These are phyloP conservation scores for Salix arbutifolia DNA, from an alignment of 345 rosid genomes.

Conservation along the genomic window DNA sequence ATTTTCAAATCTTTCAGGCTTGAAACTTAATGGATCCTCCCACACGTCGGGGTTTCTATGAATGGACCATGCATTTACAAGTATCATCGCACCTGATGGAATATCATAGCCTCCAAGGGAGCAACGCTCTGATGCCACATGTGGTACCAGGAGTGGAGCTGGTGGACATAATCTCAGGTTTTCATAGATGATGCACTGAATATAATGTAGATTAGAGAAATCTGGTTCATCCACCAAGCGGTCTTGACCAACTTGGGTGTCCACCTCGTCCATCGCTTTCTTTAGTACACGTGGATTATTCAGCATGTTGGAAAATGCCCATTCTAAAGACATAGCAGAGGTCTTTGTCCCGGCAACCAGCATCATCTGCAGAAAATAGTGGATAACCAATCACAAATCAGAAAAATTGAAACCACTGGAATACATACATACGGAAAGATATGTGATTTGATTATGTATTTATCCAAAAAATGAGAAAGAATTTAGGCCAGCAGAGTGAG, in stretches of 20 bases:
- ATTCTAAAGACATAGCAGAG: slow-evolving; percentile 7
- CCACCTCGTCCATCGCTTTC: slow-evolving; percentile 12
- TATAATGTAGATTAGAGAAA: slow-evolving; percentile 8
- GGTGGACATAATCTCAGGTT: slow-evolving; percentile 9
- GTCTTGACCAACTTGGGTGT: slow-evolving; percentile 2
- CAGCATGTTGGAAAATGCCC: slow-evolving; percentile 15
- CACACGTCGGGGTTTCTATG: slow-evolving; percentile 19
- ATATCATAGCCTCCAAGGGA: slow-evolving; percentile 6
- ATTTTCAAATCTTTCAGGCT: slow-evolving; percentile 11
- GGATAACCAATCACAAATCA: not conserved
- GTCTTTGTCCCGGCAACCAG: slow-evolving; percentile 16
- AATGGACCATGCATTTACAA: slow-evolving; percentile 21
- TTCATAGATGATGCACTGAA: slow-evolving; percentile 13
- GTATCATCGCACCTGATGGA: slow-evolving; percentile 4
- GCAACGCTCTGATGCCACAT: slow-evolving; percentile 16
- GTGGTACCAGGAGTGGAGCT: slow-evolving; percentile 16
- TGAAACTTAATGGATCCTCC: slow-evolving; percentile 14
- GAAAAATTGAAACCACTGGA: not conserved
- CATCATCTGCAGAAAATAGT: slow-evolving; percentile 7
- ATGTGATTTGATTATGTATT: not conserved
- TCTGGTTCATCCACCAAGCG: slow-evolving; percentile 12
- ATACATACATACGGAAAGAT: not conserved
- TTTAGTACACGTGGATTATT: slow-evolving; percentile 7
- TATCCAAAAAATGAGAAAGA: not conserved
- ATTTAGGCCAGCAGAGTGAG: not conserved